These are phyloP conservation scores for Diospyros kaki DNA, from an alignment of 148 eudicot species.

Conservation along the genomic window DNA sequence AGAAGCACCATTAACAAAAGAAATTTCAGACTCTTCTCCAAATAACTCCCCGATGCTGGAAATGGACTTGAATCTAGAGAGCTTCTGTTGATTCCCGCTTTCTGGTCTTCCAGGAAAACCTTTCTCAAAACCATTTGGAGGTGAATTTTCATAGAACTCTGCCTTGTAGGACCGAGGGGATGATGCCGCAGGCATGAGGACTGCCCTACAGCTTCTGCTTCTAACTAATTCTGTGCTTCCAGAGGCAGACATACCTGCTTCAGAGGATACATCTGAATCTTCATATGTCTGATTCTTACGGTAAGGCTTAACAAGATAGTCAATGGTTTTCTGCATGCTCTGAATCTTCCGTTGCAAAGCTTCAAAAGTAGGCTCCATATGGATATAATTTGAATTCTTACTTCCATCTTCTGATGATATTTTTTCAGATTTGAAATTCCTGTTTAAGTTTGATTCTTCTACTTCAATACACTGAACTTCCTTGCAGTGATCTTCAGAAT, in stretches of 20 bases:
- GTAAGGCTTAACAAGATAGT: conserved; percentile 34
- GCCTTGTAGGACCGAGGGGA: conserved; percentile 24
- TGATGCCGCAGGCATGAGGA: conserved; percentile 17
- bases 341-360: conserved; percentile 42
- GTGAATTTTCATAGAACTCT: conserved; percentile 19
- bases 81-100: conserved; percentile 22
- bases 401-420: conserved; percentile 23
- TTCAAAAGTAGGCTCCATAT: conserved; percentile 29
- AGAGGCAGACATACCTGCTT: conserved; percentile 29
- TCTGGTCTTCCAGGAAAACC: conserved; percentile 33
- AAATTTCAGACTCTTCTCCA: conserved; percentile 17
- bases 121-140: conserved; percentile 33
- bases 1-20: conserved; percentile 23
- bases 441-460: conserved; percentile 23
- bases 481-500: conserved; percentile 54
- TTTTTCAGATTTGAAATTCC: conserved; percentile 17
- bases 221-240: conserved; percentile 30
- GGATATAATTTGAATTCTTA: conserved; percentile 14
- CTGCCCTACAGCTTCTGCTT: conserved; percentile 64
- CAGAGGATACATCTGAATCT: conserved; percentile 25
- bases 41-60: conserved; percentile 15
- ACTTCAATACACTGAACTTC: conserved; percentile 67
- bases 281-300: background rate
- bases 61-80: conserved; percentile 14
- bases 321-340: conserved; percentile 50